Conservation (phyloP, 768 basidiomycete species). For the Pleurotus sapidus region DNA sequence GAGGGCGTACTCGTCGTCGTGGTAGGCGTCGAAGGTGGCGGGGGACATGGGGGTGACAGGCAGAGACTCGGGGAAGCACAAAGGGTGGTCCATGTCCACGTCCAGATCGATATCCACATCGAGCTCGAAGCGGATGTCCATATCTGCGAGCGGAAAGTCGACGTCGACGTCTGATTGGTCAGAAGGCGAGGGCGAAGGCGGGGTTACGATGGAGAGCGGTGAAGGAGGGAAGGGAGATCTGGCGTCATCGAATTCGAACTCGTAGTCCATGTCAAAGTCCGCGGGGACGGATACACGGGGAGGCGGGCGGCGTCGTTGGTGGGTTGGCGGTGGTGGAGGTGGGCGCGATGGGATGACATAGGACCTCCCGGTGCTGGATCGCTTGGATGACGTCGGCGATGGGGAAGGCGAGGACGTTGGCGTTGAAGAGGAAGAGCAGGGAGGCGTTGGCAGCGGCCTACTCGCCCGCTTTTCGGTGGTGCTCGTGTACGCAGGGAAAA, state of each 20-base stretch:
- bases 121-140: conserved; percentile 23
- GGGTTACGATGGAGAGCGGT: neutral
- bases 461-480: neutral
- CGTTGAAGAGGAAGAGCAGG: neutral
- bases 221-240: neutral
- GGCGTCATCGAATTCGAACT: neutral
- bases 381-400: neutral
- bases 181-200: neutral
- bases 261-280: conserved; percentile 2
- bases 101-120: conserved; percentile 23
- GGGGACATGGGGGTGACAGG: conserved; percentile 38
- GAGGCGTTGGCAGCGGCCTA: neutral
- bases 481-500: neutral
- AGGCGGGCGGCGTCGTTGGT: neutral
- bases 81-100: conserved; percentile 27
- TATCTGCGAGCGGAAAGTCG: conserved; percentile 29
- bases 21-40: conserved; percentile 33
- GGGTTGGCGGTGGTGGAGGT: conserved; percentile 1
- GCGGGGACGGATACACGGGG: conserved; percentile 3
- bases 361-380: too few relatives aligned
- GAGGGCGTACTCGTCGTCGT: neutral
- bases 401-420: neutral
- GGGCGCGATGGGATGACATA: neutral
- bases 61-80: conserved; percentile 38
- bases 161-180: conserved; percentile 28